Percentiles rank a stretch among this genome's conserved stretches.
Evolutionary conservation across 768 basidiomycete species (phyloP).

Genomic region (Sarcodon sp.): DNA sequence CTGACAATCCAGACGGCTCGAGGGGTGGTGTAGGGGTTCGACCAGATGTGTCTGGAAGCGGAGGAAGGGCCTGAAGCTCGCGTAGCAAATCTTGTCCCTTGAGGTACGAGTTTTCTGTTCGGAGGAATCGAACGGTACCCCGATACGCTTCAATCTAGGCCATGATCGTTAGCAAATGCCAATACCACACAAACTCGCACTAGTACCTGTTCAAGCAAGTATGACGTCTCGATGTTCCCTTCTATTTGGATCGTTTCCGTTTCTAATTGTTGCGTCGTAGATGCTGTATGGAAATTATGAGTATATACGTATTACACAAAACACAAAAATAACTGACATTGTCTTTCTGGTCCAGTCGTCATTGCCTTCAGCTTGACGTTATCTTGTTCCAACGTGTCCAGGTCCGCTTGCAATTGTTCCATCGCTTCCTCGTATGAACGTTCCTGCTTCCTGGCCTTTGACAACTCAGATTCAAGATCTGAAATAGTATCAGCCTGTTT

Average conservation of each 20-base stretch:
- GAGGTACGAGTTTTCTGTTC: slow-evolving; percentile 87
- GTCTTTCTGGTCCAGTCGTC: slow-evolving; percentile 54
- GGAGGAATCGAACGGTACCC: slow-evolving; percentile 83
- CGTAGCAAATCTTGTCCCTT: slow-evolving; percentile 84
- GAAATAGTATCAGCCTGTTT: slow-evolving; percentile 77
- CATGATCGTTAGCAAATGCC: background rate
- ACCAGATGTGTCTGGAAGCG: slow-evolving; percentile 32
- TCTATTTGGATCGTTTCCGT: slow-evolving; percentile 57
- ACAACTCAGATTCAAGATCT: slow-evolving; percentile 71
- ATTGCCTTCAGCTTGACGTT: slow-evolving; percentile 69
- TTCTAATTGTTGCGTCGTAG: slow-evolving; percentile 39
- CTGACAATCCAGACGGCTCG: slow-evolving; percentile 50
- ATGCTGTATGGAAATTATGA: slow-evolving; percentile 17
- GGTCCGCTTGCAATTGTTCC: slow-evolving; percentile 82
- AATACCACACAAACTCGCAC: slow-evolving; percentile 4
- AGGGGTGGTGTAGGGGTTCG: slow-evolving; percentile 54
- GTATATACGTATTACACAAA: background rate
- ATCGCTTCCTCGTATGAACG: slow-evolving; percentile 86
- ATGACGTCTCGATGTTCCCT: slow-evolving; percentile 75
- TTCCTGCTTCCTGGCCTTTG: slow-evolving; percentile 79
- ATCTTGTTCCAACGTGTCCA: slow-evolving; percentile 81
- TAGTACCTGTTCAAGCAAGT: slow-evolving; percentile 74
- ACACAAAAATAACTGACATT: slow-evolving; percentile 31
- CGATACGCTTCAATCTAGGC: slow-evolving; percentile 79
- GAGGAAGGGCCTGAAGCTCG: slow-evolving; percentile 66